Evolutionary conservation across 2,329 filamentous ascomycete species (phyloP), one percentile per base, ranked within the genome.

Genomic region (Orbilia ellipsospora): DNA sequence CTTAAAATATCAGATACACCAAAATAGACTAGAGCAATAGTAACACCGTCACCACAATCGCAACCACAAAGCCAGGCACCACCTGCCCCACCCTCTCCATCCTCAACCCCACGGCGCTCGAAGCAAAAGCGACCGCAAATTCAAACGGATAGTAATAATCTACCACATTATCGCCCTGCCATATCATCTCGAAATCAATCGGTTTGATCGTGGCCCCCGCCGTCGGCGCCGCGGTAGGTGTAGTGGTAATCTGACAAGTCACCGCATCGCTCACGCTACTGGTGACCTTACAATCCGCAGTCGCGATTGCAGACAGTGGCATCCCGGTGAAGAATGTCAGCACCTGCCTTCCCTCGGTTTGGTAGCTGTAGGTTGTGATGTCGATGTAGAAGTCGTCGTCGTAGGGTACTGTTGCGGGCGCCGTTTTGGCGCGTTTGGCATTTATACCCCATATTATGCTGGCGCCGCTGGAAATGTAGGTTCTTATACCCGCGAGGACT

Each of bases 391-490:
- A 60, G 16, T 56, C 31, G 13, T 18, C 8, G 23, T 67, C 44
- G 26, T 55, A 55, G 23, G 48, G 48, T 36, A 45, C 28, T 2
- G 51, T 54, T 10, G 36, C 62, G 31, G 40, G 23, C 23, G 20
- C 28, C 23, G 31, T 44, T 26, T 13, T 4, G 36, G 55, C 55
- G 20, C 20, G 20, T 40, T 60, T 75, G 13, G 31, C 57, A 7
- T 50, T 45, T 45, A 68, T 60, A 5, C 16, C 64, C 42, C 57
- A 75, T 44, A 69, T 28, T 45, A 55, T 61, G 36, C 72, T 75
- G n/a, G 5, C 20, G n/a, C 55, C 31, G 42, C 54, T 36, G 28
- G 40, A 6, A 44, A 36, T 13, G 26, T 59, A 50, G 54, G 54
- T 54, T 15, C 48, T 54, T 18, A 74, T 23, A 1, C 23, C 15